A percentile compares a stretch with the other conserved stretches of the same genome.
These are phyloP conservation scores for Lichtheimia ramosa DNA, from an alignment of 371 early-diverging fungal genomes.

Conservation along the genomic window DNA sequence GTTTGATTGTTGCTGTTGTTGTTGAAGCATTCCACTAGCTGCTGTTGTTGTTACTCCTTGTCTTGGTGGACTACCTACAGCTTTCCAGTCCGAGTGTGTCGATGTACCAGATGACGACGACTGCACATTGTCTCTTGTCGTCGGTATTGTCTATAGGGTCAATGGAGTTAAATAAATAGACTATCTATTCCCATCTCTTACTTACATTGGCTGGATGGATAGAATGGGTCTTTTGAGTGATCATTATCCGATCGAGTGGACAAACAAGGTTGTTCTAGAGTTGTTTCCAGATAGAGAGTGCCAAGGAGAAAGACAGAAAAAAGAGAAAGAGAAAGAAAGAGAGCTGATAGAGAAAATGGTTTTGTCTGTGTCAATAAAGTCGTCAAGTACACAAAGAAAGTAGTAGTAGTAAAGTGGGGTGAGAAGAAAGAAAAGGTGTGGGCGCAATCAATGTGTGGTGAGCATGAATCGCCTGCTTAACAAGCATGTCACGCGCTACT, in stretches of 20 bases:
- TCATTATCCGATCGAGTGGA: conserved; percentile 10
- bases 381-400: too few relatives aligned
- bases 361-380: too few relatives aligned
- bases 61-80: conserved; percentile 25
- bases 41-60: background rate
- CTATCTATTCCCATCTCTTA: background rate
- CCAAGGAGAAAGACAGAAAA: background rate
- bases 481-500: too few relatives aligned
- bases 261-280: background rate
- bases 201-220: conserved; percentile 24
- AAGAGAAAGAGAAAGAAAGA: background rate
- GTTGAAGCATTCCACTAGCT: background rate
- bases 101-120: conserved; percentile 17
- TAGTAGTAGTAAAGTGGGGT: too few relatives aligned
- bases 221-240: conserved; percentile 19
- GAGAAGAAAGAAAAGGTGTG: too few relatives aligned
- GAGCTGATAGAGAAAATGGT: background rate
- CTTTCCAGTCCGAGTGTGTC: conserved; percentile 18
- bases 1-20: background rate
- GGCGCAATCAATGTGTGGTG: too few relatives aligned
- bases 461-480: too few relatives aligned
- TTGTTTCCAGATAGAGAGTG: background rate
- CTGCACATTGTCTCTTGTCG: background rate
- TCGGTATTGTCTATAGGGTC: conserved; percentile 11
- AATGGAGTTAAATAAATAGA: conserved; percentile 5